Base-by-base conservation (phyloP, 129 eudicot species). In the Tagetes erecta region DNA sequence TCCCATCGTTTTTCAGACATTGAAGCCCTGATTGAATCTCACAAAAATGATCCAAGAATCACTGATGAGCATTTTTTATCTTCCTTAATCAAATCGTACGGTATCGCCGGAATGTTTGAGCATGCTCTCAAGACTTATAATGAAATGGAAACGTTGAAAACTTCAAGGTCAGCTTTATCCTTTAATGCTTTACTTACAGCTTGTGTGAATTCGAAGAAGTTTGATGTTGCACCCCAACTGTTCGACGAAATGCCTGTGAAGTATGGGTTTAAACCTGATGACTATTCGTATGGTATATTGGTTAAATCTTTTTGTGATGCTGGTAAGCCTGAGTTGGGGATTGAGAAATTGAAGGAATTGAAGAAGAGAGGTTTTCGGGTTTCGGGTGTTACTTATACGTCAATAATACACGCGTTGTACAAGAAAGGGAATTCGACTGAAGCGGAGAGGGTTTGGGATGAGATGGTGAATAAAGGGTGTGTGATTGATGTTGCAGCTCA, bases 31-130 rank as follows among this genome's bases (percentile, higher is more conserved):
- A 83, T 94, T 49, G 97, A 90, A 47, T 81, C 98, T 39, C 89
- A 83, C 83, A 94, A 94, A 70, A 83, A 47, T 7, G 83, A 78
- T 41, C 89, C 96, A 59, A 83, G 90, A 47, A 78, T 90, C 49
- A 86, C 81, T 5, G 78, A 86, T 8, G 97, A 94, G 59, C 83
- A 78, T n/a, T 94, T 77, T 44, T 41, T 94, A 2, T 83, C 91
- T 0, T 80, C 92, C 14, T 84, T 94, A 42, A 90, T 94, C 37
- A 79, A 87, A 71, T 94, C 92, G 0, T 94, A 94, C 60, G 97
- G 98, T 6, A 45, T 77, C 37, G 98, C 88, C 0, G 97, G 97
- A 11, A 94, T 94, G 98, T 86, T 84, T 45, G 87, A 85, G 39
- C 84, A 88, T 3, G 97, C 98, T 33, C 80, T 88, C 66, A 77